Conservation (phyloP, 306 rosid genomes). For the Morella rubra region DNA sequence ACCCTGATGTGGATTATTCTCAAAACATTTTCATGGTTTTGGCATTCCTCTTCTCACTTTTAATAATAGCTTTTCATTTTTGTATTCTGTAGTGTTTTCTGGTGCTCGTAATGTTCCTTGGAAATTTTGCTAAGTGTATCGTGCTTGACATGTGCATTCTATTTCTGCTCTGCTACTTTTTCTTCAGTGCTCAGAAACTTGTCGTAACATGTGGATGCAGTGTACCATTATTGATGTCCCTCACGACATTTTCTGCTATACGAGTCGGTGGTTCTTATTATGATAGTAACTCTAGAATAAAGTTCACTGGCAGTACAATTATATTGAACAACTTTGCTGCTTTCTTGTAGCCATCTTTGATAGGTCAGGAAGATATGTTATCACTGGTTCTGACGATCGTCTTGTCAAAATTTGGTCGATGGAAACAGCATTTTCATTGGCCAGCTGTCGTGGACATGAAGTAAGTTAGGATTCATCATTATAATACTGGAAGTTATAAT, state of each 20-base stretch:
- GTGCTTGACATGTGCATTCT: slow-evolving; percentile 7
- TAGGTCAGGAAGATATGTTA: slow-evolving; percentile 84
- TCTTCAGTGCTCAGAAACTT: background rate
- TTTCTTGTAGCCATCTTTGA: slow-evolving; percentile 84
- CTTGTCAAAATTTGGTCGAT: slow-evolving; percentile 96
- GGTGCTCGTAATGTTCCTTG: background rate
- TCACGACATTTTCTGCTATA: background rate
- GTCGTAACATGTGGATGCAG: background rate
- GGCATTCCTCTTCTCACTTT: background rate
- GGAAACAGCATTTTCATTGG: slow-evolving; percentile 91
- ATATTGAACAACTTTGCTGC: slow-evolving; percentile 24
- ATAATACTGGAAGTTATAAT: slow-evolving; percentile 28
- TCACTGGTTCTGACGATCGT: slow-evolving; percentile 90
- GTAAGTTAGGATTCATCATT: slow-evolving; percentile 50
- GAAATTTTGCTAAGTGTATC: background rate
- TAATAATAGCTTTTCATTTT: background rate
- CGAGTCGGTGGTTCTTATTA: background rate
- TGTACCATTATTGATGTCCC: background rate
- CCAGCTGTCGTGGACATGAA: slow-evolving; percentile 93
- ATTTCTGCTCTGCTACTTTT: background rate
- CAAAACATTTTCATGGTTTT: slow-evolving; percentile 2
- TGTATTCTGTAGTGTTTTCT: background rate
- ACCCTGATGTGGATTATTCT: slow-evolving; percentile 8
- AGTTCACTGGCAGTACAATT: background rate
- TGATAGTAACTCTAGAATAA: slow-evolving; percentile 6